These are phyloP conservation scores for Cantharellus anzutake DNA, from an alignment of 768 basidiomycete species.

Conservation along the genomic window DNA sequence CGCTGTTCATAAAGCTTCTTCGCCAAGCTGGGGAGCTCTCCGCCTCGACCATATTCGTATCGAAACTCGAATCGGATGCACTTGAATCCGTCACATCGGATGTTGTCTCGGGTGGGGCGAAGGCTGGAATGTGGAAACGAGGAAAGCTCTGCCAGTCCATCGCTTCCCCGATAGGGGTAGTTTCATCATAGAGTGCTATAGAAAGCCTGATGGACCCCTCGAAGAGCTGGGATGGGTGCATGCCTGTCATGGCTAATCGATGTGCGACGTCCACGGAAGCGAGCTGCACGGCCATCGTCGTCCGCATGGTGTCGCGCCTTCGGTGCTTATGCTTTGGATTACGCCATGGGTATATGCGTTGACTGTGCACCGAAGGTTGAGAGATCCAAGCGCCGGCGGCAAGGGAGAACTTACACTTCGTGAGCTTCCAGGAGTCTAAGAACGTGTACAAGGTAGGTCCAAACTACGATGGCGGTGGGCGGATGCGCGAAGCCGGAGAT, in stretches of 20 bases:
- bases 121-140: too few relatives aligned
- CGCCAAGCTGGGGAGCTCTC: too few relatives aligned
- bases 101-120: too few relatives aligned
- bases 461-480: not conserved
- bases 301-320: not conserved
- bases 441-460: not conserved
- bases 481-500: not conserved
- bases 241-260: not conserved
- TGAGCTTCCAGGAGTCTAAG: not conserved
- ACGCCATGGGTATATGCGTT: not conserved
- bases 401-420: not conserved
- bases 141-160: too few relatives aligned
- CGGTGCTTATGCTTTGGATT: not conserved
- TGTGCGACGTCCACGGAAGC: not conserved
- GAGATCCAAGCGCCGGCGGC: too few relatives aligned
- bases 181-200: too few relatives aligned
- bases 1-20: too few relatives aligned
- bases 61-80: too few relatives aligned
- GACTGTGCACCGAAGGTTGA: not conserved
- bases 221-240: not conserved
- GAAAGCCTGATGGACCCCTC: not conserved
- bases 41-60: too few relatives aligned
- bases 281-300: not conserved
- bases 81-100: too few relatives aligned
- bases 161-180: too few relatives aligned